These are phyloP conservation scores for Podospora anserina DNA, from an alignment of 495 filamentous ascomycete species.

Conservation along the genomic window DNA sequence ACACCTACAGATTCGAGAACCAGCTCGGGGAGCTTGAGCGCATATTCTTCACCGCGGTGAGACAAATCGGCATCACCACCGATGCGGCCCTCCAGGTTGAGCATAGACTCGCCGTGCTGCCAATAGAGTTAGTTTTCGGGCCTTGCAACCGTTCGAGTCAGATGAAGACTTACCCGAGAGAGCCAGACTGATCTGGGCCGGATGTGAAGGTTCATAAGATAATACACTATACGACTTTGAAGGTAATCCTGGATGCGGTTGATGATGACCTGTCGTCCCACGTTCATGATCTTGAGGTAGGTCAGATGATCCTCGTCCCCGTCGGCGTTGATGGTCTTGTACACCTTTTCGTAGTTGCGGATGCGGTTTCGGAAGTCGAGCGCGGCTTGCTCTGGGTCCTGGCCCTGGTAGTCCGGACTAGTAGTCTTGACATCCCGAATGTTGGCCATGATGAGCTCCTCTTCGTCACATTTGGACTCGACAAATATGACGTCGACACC, in stretches of 20 bases:
- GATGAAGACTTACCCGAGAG: slow-evolving; percentile 65
- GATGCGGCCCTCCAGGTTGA: slow-evolving; percentile 82
- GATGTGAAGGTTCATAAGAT: slow-evolving; percentile 97
- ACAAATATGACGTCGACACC: slow-evolving; percentile 90
- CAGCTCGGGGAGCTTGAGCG: slow-evolving; percentile 72
- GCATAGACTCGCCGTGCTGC: slow-evolving; percentile 90
- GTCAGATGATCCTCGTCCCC: slow-evolving; percentile 75
- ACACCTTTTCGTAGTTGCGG: slow-evolving; percentile 92
- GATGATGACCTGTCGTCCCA: slow-evolving; percentile 91
- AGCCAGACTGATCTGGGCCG: slow-evolving; percentile 97
- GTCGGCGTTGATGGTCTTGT: slow-evolving; percentile 80
- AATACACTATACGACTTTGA: slow-evolving; percentile 93
- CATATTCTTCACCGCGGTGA: slow-evolving; percentile 81
- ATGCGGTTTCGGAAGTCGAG: slow-evolving; percentile 91
- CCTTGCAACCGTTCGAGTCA: background rate
- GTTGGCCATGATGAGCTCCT: slow-evolving; percentile 93
- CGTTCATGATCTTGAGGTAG: slow-evolving; percentile 96
- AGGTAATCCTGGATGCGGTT: slow-evolving; percentile 96
- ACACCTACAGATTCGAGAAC: slow-evolving; percentile 75
- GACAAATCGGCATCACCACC: slow-evolving; percentile 89
- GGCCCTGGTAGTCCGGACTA: slow-evolving; percentile 88
- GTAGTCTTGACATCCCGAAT: slow-evolving; percentile 97
- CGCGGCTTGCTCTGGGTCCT: slow-evolving; percentile 87
- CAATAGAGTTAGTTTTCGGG: slow-evolving; percentile 20
- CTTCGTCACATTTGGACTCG: slow-evolving; percentile 92